Evolutionary conservation across 2,329 filamentous ascomycete genomes (phyloP).

Genomic region (Fonsecaea multimorphosa): DNA sequence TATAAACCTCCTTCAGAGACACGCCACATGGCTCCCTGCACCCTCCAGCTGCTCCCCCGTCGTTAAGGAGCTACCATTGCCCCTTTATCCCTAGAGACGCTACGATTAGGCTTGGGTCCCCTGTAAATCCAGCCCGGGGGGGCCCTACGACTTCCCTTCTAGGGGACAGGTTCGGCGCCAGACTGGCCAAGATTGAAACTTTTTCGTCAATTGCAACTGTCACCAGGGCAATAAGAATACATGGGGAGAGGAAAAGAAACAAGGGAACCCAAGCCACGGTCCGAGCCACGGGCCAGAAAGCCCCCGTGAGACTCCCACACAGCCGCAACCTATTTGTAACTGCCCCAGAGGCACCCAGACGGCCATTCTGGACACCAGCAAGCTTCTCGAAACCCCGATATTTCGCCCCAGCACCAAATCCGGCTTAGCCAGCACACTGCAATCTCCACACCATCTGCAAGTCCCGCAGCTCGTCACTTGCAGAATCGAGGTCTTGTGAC

Average conservation of each 20-base stretch:
- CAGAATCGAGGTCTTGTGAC: constrained; percentile 35
- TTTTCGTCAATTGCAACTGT: constrained; percentile 7
- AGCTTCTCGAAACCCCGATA: constrained; percentile 9
- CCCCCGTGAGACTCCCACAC: not conserved
- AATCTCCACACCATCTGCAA: constrained; percentile 36
- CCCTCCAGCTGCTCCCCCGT: not conserved
- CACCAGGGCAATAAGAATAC: constrained; percentile 17
- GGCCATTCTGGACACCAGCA: constrained; percentile 2
- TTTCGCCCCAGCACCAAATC: constrained; percentile 23
- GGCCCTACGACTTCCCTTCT: not conserved
- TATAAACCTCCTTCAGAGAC: not conserved
- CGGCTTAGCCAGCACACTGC: constrained; percentile 31
- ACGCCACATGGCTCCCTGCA: not conserved
- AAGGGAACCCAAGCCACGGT: constrained; percentile 2
- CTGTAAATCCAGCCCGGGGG: not conserved
- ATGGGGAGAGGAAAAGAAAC: constrained; percentile 1
- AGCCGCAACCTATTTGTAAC: not conserved
- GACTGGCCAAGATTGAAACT: constrained; percentile 16
- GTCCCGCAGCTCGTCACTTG: constrained; percentile 30
- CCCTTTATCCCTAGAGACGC: no score
- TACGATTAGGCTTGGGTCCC: not conserved
- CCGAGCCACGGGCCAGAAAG: constrained; percentile 5
- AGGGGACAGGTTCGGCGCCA: constrained; percentile 9
- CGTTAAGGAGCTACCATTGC: not conserved
- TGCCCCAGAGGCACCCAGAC: not conserved